Evolutionary conservation across 306 rosid genomes (phyloP).

Genomic region (Vachellia collinsii): DNA sequence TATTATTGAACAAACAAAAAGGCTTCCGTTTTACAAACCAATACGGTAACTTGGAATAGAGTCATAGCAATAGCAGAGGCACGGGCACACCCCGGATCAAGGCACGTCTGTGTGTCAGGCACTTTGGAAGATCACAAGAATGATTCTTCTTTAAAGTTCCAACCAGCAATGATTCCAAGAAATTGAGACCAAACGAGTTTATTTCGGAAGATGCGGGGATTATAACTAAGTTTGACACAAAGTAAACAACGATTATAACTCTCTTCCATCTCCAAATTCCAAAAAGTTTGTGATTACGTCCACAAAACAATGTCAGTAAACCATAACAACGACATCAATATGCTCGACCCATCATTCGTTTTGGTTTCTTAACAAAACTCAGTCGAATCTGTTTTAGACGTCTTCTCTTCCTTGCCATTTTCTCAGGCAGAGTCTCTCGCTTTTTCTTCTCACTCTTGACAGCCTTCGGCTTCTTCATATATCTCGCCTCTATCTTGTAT

Average conservation of each 20-base stretch:
- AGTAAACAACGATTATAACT: conserved; percentile 35
- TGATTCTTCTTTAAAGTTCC: background rate
- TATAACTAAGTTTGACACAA: conserved; percentile 21
- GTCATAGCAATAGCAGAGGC: background rate
- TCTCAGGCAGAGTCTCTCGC: conserved; percentile 85
- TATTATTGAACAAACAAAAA: background rate
- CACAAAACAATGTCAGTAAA: background rate
- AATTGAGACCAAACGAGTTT: conserved; percentile 8
- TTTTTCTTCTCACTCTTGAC: conserved; percentile 63
- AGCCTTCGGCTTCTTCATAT: conserved; percentile 57
- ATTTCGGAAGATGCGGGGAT: background rate
- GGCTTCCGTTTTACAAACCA: background rate
- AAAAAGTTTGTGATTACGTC: conserved; percentile 19
- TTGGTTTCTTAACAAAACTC: conserved; percentile 82
- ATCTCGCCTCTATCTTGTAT: conserved; percentile 60
- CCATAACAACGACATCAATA: conserved; percentile 23
- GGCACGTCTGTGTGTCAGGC: background rate
- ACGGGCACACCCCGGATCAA: background rate
- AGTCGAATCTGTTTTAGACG: conserved; percentile 76
- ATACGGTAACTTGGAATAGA: background rate
- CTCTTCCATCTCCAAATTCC: conserved; percentile 22
- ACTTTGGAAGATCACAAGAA: background rate
- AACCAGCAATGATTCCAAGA: background rate
- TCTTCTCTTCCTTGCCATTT: conserved; percentile 91
- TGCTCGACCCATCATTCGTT: conserved; percentile 46